Conservation (phyloP, 805 yeast genomes). For the Maudiozyma saulgeensis region DNA sequence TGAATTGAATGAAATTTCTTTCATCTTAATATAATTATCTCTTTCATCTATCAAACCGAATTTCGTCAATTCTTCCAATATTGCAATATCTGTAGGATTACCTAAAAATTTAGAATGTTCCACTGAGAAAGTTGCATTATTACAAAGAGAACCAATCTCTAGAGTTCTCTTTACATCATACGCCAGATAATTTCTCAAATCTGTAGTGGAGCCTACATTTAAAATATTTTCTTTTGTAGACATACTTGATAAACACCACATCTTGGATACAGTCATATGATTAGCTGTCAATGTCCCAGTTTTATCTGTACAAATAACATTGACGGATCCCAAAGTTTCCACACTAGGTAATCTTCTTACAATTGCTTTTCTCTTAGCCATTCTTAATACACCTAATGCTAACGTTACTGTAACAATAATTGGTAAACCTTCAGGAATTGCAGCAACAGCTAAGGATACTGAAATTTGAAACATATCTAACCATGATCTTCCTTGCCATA, state of each 20-base stretch:
- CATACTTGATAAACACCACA: conserved; percentile 66
- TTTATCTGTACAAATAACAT: conserved; percentile 86
- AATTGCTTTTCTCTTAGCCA: conserved; percentile 92
- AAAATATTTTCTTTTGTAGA: conserved; percentile 29
- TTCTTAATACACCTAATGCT: conserved; percentile 90
- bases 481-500: conserved; percentile 89
- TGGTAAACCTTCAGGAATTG: conserved; percentile 97
- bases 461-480: conserved; percentile 96
- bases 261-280: conserved; percentile 78
- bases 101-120: conserved; percentile 72
- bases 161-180: conserved; percentile 46
- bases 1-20: conserved; percentile 81
- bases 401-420: conserved; percentile 95
- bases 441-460: conserved; percentile 96
- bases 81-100: conserved; percentile 91
- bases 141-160: conserved; percentile 64
- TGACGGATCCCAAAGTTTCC: conserved; percentile 89
- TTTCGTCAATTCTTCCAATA: conserved; percentile 60
- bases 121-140: conserved; percentile 58
- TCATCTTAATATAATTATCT: conserved; percentile 41
- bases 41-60: conserved; percentile 71
- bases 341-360: conserved; percentile 91
- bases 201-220: conserved; percentile 29
- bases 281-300: conserved; percentile 87
- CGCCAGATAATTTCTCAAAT: conserved; percentile 37